phyloP scores from a whole-genome alignment of 768 basidiomycete species.

The Sporobolomyces roseus region DNA sequence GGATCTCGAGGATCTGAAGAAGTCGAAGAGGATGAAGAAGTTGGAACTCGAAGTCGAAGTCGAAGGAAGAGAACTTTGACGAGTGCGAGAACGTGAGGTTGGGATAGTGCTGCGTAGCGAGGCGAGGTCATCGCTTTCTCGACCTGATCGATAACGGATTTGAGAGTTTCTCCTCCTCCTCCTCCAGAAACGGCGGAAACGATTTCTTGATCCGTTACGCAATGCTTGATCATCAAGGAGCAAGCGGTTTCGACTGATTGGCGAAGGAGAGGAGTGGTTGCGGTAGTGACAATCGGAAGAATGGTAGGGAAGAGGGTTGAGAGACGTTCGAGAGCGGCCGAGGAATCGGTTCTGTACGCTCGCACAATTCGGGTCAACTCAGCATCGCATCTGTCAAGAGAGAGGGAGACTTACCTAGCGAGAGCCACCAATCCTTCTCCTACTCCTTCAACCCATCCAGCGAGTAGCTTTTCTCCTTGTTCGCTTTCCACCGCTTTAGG shows the following conservation, averaged over 20 bases:
- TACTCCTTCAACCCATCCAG: conserved; percentile 74
- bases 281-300: conserved; percentile 26
- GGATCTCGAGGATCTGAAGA: conserved; percentile 26
- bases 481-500: conserved; percentile 46
- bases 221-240: conserved; percentile 59
- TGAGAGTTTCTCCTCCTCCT: conserved; percentile 51
- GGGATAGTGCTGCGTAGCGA: conserved; percentile 62
- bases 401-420: conserved; percentile 45
- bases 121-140: conserved; percentile 68
- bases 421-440: conserved; percentile 70
- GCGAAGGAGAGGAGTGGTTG: conserved; percentile 35
- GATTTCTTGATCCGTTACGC: conserved; percentile 66
- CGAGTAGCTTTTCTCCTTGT: conserved; percentile 63
- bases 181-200: conserved; percentile 47
- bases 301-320: conserved; percentile 26
- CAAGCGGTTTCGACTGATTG: conserved; percentile 57
- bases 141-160: conserved; percentile 62
- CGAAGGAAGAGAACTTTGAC: conserved; percentile 65
- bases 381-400: neutral
- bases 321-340: conserved; percentile 21
- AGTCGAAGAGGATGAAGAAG: conserved; percentile 43
- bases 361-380: neutral
- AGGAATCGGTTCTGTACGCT: conserved; percentile 13
- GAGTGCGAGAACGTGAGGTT: conserved; percentile 74
- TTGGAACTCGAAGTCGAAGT: conserved; percentile 55